Evolutionary conservation across 2,329 filamentous ascomycete species (phyloP).

Genomic region (Colletotrichum tofieldiae): DNA sequence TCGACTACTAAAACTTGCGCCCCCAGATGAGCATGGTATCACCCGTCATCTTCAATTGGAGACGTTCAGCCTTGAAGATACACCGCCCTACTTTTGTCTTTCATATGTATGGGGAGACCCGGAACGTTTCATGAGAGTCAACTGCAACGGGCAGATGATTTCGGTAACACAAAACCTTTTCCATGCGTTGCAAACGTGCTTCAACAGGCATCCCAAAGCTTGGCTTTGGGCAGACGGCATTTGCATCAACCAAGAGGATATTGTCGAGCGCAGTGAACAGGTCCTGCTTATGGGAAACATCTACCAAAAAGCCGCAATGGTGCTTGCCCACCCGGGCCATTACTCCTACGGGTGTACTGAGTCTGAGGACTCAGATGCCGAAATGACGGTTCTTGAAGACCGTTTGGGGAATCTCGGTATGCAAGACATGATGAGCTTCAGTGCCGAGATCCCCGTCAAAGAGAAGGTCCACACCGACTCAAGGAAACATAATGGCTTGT

Average conservation of each 20-base stretch:
- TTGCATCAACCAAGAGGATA: constrained; percentile 29
- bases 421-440: constrained; percentile 25
- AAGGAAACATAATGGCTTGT: neutral
- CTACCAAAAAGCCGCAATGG: constrained; percentile 4
- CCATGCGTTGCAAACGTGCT: constrained; percentile 19
- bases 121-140: neutral
- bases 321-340: constrained; percentile 23
- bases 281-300: constrained; percentile 25
- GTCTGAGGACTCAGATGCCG: neutral
- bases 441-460: neutral
- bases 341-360: constrained; percentile 2
- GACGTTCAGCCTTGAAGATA: constrained; percentile 20
- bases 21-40: constrained; percentile 1
- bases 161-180: constrained; percentile 25
- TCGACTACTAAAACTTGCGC: constrained; percentile 5
- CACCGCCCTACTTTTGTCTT: constrained; percentile 23
- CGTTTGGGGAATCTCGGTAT: constrained; percentile 9
- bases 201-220: constrained; percentile 1
- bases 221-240: constrained; percentile 37
- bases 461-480: fast-evolving
- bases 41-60: constrained; percentile 7
- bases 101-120: constrained; percentile 35
- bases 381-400: neutral
- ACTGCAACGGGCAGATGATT: constrained; percentile 22
- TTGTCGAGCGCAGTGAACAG: constrained; percentile 26